Evolutionary conservation across 768 basidiomycete genomes (phyloP).

Genomic region (Pulveroboletus sp.): DNA sequence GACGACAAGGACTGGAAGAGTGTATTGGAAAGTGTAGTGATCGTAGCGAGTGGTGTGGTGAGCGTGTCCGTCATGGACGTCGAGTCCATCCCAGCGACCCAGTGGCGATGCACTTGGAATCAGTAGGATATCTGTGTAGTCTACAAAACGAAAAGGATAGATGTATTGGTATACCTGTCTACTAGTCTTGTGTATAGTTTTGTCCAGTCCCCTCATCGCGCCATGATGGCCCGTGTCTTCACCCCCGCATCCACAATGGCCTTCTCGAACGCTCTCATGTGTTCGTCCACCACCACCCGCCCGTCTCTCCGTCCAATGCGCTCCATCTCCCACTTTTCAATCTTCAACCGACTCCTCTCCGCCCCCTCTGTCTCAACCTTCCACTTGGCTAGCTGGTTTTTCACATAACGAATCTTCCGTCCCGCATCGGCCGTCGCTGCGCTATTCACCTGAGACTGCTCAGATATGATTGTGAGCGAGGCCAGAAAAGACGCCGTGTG

Average conservation of each 20-base stretch:
- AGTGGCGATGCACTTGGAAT: not conserved
- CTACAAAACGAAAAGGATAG: constrained; percentile 23
- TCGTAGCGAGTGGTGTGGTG: constrained; percentile 56
- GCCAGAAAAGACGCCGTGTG: constrained; percentile 73
- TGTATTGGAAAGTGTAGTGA: constrained; percentile 62
- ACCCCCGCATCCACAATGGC: constrained; percentile 69
- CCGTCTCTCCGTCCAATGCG: constrained; percentile 49
- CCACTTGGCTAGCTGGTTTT: constrained; percentile 81
- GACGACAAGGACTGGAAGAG: constrained; percentile 76
- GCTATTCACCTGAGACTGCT: constrained; percentile 86
- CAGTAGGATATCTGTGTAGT: constrained; percentile 1
- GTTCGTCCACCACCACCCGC: constrained; percentile 71
- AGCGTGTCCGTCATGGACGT: constrained; percentile 57
- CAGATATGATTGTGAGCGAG: constrained; percentile 75
- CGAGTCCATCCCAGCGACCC: too few relatives aligned
- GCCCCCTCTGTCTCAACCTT: constrained; percentile 82
- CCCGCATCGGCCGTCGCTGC: constrained; percentile 85
- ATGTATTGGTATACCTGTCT: too few relatives aligned
- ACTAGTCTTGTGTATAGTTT: too few relatives aligned
- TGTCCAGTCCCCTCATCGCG: constrained; percentile 50
- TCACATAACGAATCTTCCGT: constrained; percentile 80
- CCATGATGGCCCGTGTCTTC: constrained; percentile 84
- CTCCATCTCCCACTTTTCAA: constrained; percentile 80
- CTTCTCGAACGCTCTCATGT: constrained; percentile 70
- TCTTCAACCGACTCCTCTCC: constrained; percentile 70